Evolutionary conservation across 805 yeast genomes (phyloP), one percentile per base, ranked within the genome.

Genomic region (Hanseniaspora hatyaiensis): DNA sequence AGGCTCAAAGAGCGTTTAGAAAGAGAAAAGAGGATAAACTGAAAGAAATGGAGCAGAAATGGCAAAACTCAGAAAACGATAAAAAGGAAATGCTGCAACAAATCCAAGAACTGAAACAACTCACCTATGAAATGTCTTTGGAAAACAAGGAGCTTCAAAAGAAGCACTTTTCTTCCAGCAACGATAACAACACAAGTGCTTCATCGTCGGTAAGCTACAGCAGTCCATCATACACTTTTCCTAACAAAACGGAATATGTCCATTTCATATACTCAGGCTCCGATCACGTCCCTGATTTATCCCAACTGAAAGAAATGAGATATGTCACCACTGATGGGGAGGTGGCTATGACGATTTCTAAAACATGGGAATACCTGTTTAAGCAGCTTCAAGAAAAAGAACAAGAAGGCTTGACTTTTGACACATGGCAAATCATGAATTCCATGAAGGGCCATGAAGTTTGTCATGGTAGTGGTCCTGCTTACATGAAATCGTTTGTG

Each of bases 1-100:
- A 88, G 9, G 94, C 94, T 1, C 95, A 85, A 64, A 69, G 87
- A 54, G 94, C 94, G 2, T 85, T 82, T 62, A 68, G 94, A 52
- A 88, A 83, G 61, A 74, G 94, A 42, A 82, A 81, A 60, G 92
- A 82, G 60, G 74, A 75, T 43, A 77, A 73, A 55, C 63, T 82
- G 52, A 80, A 78, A 58, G 87, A 80, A 54, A 67, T 85, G 36
- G 80, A 81, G 53, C 63, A 63, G 3, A 77, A 77, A 59, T 64
- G 85, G 51, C 63, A 66, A 15, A 67, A 70, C 50, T 73, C 82
- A 34, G 89, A 80, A 58, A 64, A 58, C 31, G 77, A 77, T 52
- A 72, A 73, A 47, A 67, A 66, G 34, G 74, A 77, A 53, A 62
- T 78, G 45, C 71, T 73, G 48, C 67, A 66, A 33, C 75, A 78